Percentiles rank a stretch among this genome's conserved stretches.
These are phyloP conservation scores for Calendula officinalis DNA, from an alignment of 129 eudicot species.

Conservation along the genomic window DNA sequence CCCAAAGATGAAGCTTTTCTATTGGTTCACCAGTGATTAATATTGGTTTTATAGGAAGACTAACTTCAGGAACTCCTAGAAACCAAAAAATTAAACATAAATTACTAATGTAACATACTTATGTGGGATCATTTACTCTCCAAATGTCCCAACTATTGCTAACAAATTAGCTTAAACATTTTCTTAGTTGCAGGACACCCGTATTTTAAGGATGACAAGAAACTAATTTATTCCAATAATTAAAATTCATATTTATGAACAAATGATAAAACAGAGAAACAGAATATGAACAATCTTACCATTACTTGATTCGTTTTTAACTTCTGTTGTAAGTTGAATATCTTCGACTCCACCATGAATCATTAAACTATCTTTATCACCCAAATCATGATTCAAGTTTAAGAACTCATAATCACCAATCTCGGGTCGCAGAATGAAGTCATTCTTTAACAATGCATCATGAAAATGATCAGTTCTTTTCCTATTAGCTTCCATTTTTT, in stretches of 20 bases:
- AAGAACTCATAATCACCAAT: conserved; percentile 14
- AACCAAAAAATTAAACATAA: conserved; percentile 45
- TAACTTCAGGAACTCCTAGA: conserved; percentile 32
- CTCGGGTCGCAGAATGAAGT: conserved; percentile 29
- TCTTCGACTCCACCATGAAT: conserved; percentile 29
- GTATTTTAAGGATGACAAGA: not conserved
- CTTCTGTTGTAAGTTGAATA: conserved; percentile 24
- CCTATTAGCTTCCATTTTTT: conserved; percentile 86
- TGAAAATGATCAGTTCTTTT: conserved; percentile 62
- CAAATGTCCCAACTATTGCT: not conserved
- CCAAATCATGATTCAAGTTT: conserved; percentile 32
- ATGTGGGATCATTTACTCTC: not conserved
- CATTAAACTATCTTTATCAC: conserved; percentile 20
- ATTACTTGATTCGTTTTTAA: conserved; percentile 18
- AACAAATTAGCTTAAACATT: not conserved
- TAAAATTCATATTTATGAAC: not conserved
- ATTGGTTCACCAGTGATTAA: conserved; percentile 58
- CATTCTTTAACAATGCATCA: conserved; percentile 46
- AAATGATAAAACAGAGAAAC: not conserved
- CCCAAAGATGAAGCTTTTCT: conserved; percentile 92
- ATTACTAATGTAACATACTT: not conserved
- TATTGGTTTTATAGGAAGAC: conserved; percentile 41
- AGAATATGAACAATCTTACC: conserved; percentile 37
- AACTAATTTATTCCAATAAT: not conserved
- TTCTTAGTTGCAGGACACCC: not conserved